Evolutionary conservation across 139 green algal genomes (phyloP).

Genomic region (Pleodorina starrii): DNA sequence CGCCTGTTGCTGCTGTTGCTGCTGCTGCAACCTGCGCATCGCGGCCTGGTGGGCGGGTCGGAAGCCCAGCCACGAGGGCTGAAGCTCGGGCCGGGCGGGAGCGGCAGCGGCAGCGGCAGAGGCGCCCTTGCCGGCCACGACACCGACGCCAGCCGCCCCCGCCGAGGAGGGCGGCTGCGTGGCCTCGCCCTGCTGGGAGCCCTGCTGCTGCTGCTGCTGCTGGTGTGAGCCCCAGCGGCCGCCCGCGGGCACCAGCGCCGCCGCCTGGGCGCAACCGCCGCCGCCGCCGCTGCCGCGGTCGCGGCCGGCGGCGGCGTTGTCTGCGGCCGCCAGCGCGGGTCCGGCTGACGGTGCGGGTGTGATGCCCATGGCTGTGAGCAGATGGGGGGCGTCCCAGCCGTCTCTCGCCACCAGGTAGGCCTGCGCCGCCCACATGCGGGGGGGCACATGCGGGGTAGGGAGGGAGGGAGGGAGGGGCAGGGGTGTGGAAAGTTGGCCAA

Average conservation of each 20-base stretch:
- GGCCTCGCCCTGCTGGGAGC: too few relatives aligned
- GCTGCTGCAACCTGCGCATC: background rate
- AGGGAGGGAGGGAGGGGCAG: too few relatives aligned
- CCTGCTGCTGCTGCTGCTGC: too few relatives aligned
- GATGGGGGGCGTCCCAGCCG: conserved; percentile 30
- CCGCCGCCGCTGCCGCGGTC: background rate
- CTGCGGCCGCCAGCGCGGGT: too few relatives aligned
- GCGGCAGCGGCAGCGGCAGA: background rate
- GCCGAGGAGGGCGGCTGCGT: too few relatives aligned
- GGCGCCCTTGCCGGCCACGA: background rate
- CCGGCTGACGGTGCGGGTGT: too few relatives aligned
- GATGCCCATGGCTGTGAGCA: conserved; percentile 16
- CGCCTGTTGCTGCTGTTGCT: background rate
- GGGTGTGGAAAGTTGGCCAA: too few relatives aligned
- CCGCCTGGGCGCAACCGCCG: background rate
- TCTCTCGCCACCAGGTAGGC: conserved; percentile 26
- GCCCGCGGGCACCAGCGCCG: background rate
- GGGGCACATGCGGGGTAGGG: too few relatives aligned
- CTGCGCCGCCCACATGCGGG: too few relatives aligned
- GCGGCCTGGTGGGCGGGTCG: background rate
- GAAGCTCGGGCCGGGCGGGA: background rate
- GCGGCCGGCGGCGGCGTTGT: too few relatives aligned
- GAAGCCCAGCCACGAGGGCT: conserved; percentile 3
- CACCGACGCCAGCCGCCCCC: too few relatives aligned
- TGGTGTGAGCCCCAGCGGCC: background rate